Conservation (phyloP, 306 rosid genomes). For the Quillaja saponaria region DNA sequence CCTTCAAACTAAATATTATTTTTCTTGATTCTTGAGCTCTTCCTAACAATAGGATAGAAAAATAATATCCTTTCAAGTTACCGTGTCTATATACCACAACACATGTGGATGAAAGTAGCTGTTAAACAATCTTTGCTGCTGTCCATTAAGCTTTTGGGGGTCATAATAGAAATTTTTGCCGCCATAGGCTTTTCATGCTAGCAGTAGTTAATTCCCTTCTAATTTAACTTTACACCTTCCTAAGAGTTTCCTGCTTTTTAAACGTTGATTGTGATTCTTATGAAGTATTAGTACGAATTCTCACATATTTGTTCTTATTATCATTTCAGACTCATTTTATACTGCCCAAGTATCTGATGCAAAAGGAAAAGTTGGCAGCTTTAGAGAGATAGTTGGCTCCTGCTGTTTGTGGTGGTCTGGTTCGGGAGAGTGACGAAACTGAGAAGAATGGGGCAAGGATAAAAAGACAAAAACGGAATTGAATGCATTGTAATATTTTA, state of each 20-base stretch:
- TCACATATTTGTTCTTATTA: not conserved
- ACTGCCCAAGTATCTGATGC: conserved; percentile 82
- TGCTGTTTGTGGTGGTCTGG: conserved; percentile 85
- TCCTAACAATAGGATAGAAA: no score
- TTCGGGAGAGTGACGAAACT: conserved; percentile 59
- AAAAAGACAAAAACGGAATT: conserved; percentile 59
- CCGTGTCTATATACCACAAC: no score
- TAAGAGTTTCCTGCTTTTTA: no score
- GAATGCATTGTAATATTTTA: not conserved
- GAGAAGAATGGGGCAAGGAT: conserved; percentile 58
- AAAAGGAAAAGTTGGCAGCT: conserved; percentile 96
- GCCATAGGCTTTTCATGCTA: no score
- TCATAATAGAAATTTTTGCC: no score
- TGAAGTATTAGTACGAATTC: not conserved
- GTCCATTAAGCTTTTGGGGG: not conserved
- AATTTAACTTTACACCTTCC: no score
- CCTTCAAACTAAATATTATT: not conserved
- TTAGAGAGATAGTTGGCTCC: conserved; percentile 90
- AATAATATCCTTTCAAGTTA: no score
- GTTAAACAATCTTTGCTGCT: no score
- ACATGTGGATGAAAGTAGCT: no score
- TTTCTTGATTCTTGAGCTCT: not conserved
- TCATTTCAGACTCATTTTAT: conserved; percentile 80
- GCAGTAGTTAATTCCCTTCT: no score
- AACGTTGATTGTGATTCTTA: not conserved